Evolutionary conservation across 169 alveolate species (phyloP).

Genomic region (Eimeria sp.): DNA sequence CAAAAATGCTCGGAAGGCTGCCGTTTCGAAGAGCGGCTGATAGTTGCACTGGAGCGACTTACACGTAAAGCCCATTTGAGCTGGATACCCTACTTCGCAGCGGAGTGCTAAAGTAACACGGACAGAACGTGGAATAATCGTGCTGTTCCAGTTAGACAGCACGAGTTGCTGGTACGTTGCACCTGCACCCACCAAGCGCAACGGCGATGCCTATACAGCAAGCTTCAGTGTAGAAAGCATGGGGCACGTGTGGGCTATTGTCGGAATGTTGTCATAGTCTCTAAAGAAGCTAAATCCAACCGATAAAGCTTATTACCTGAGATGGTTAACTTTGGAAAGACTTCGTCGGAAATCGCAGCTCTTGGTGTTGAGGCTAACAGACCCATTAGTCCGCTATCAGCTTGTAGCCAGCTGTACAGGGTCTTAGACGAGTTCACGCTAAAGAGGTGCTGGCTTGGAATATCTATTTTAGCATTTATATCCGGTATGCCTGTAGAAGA

Average conservation of each 20-base stretch:
- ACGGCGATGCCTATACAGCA: background rate
- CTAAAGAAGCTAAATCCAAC: background rate
- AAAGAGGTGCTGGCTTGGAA: constrained; percentile 15
- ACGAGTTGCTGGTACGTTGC: constrained; percentile 34
- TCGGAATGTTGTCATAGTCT: background rate
- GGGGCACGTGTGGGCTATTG: background rate
- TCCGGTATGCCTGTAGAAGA: constrained; percentile 9
- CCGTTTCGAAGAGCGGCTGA: constrained; percentile 34
- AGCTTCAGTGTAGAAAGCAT: background rate
- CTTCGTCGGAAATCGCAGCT: background rate
- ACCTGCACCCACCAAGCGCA: background rate
- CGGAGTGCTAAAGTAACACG: constrained; percentile 20
- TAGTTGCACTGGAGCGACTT: constrained; percentile 47
- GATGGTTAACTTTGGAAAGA: background rate
- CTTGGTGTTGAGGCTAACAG: constrained; percentile 10
- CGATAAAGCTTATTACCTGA: background rate
- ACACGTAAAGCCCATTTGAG: constrained; percentile 43
- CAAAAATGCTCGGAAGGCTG: constrained; percentile 20
- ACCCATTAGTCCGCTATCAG: constrained; percentile 14
- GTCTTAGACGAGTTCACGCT: background rate
- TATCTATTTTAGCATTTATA: background rate
- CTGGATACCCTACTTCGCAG: background rate
- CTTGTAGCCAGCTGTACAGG: constrained; percentile 26
- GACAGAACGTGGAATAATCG: constrained; percentile 23
- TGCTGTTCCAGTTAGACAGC: constrained; percentile 30